These are phyloP conservation scores for Boletus tomentosulus DNA, from an alignment of 768 basidiomycete genomes.

Conservation along the genomic window DNA sequence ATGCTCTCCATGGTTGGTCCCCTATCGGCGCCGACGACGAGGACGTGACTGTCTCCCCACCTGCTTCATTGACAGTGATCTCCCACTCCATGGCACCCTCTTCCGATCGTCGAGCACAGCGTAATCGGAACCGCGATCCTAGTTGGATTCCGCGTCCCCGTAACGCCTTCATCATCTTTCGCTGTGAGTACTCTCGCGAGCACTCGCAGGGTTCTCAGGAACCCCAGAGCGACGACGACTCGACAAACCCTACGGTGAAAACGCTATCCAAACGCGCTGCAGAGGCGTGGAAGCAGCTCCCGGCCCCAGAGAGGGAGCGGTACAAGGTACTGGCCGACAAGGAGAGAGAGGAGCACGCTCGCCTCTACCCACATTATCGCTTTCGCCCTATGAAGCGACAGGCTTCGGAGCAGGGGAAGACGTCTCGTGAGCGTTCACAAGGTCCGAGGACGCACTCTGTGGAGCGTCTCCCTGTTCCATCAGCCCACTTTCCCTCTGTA, in stretches of 20 bases:
- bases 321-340: constrained; percentile 52
- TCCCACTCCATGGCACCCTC: constrained; percentile 27
- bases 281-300: constrained; percentile 66
- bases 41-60: constrained; percentile 18
- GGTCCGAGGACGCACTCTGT: neutral
- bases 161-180: constrained; percentile 71
- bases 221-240: constrained; percentile 27
- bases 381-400: constrained; percentile 52
- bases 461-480: constrained; percentile 3
- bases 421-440: constrained; percentile 12
- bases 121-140: constrained; percentile 44
- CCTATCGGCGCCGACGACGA: constrained; percentile 25
- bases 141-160: constrained; percentile 64
- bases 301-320: constrained; percentile 41
- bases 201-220: constrained; percentile 38
- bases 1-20: constrained; percentile 26
- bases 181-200: constrained; percentile 55
- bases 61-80: neutral
- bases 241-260: constrained; percentile 35
- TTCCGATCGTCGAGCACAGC: constrained; percentile 37
- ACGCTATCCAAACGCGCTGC: constrained; percentile 74
- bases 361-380: constrained; percentile 57
- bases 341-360: constrained; percentile 55
- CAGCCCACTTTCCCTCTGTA: constrained; percentile 14
- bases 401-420: constrained; percentile 15